Base-by-base conservation (phyloP, 345 rosid genomes). In the Acer yangbiense region DNA sequence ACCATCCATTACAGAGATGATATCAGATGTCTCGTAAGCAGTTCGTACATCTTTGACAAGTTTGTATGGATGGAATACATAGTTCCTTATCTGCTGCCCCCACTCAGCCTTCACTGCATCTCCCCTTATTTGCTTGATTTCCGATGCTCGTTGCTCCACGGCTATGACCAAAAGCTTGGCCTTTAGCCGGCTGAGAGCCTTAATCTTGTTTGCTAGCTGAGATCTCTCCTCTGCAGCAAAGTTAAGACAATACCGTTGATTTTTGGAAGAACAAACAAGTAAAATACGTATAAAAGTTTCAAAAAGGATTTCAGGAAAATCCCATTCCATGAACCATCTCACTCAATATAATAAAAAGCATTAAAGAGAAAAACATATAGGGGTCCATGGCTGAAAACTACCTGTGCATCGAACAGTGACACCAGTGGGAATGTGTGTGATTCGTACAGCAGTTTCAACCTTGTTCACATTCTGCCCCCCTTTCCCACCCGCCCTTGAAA, bases 391-490 rank as follows among this genome's bases (percentile, higher is more conserved):
- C 54, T 9, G 23, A 18, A 60, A 7, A 65, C 68, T 65, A 95
- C 98, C 97, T 88, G 97, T 86, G 88, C 99, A 94, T 74, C 93
- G 94, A 76, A 96, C 88, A 25, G 95, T 81, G 16, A 93, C 98
- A 66, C 98, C 94, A 2, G 97, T 95, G 25, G 98, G 98, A 76
- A 87, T 86, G 83, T 95, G 98, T 54, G 93, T 93, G 60, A 95
- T 90, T 41, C 98, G 89, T 64, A 93, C 98, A 58, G 97, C 99
- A 52, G 95, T 89, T 87, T 95, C 99, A 46, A 95, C 96, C 83
- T 93, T 95, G 87, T 95, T 95, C 21, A 95, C 98, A 81, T 93
- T 95, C 86, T 95, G 99, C 41, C 99, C 99, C 67, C 99, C 98
- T 83, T 89, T 92, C 39, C 99, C 99, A 75, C 99, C 98, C 0